A percentile compares a stretch with the other conserved stretches of the same genome.
Conservation (phyloP, 768 basidiomycete genomes). For the Tephrocybe sp. region DNA sequence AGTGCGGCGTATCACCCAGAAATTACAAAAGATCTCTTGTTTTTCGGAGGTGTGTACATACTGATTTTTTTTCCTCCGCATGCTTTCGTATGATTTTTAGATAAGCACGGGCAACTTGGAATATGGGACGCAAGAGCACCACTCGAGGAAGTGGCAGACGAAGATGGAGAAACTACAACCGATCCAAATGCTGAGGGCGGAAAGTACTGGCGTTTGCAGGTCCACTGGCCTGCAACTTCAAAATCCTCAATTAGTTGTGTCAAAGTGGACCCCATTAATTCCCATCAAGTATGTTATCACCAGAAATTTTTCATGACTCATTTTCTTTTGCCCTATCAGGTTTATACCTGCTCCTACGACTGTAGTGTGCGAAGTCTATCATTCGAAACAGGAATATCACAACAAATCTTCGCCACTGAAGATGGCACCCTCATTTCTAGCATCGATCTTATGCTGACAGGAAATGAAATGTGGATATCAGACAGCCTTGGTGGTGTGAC, state of each 20-base stretch:
- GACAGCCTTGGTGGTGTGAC: conserved; percentile 70
- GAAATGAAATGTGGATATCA: conserved; percentile 84
- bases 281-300: conserved; percentile 56
- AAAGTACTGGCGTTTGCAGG: conserved; percentile 75
- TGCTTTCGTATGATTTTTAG: conserved; percentile 31
- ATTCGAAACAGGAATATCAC: conserved; percentile 69
- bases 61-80: too few species aligned
- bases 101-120: conserved; percentile 80
- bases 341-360: conserved; percentile 83
- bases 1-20: conserved; percentile 82
- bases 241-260: conserved; percentile 79
- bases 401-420: conserved; percentile 63
- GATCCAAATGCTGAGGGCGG: conserved; percentile 55
- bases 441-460: conserved; percentile 64
- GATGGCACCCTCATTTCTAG: conserved; percentile 59
- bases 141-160: conserved; percentile 60
- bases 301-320: not conserved
- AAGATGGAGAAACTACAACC: conserved; percentile 49
- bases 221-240: conserved; percentile 80
- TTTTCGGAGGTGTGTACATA: conserved; percentile 68
- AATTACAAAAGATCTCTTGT: conserved; percentile 75
- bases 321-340: conserved; percentile 32
- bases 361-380: conserved; percentile 72
- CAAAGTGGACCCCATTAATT: conserved; percentile 72
- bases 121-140: conserved; percentile 85